Base-by-base conservation (phyloP, 2,329 filamentous ascomycete species). In the Colletotrichum eleusines region DNA sequence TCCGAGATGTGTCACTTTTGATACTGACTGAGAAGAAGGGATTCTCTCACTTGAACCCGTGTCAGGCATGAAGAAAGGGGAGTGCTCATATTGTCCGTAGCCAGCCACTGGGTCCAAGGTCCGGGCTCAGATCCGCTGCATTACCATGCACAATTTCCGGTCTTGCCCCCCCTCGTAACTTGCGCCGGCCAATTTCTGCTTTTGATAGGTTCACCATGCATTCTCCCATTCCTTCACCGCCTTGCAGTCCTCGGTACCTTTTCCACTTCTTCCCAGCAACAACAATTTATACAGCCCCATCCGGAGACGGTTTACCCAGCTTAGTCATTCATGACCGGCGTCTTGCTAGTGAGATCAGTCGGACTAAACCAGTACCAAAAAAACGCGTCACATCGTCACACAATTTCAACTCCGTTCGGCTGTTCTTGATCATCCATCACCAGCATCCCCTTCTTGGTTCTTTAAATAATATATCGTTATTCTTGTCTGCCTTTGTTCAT, bases 91-190 rank as follows among this genome's bases (percentile, higher is more conserved):
- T 61, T 42, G 46, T 55, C 26, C n/a, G n/a, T n/a, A n/a, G n/a
- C n/a, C 40, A 40, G 55, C 31, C 35, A 46, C 46, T 16, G 33
- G 46, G 55, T 54, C 48, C 44, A 38, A 63, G 50, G 59, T 35
- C 66, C 31, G 62, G 40, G 33, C 62, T 28, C 35, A 26, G 66
- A 33, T 58, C 66, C 48, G 66, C 66, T 60, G 62, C 66, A 69
- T 69, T 54, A 70, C 57, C 42, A 51, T 51, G 26, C 16, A 61
- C 63, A 67, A 70, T 67, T 67, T 70, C 67, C 63, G 55, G 54
- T 28, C 31, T 50, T 31, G 55, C 38, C 26, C 40, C 51, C 42
- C 51, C 44, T 31, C 38, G 28, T 38, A 61, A 57, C 54, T 26
- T 18, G n/a, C 11, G 54, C 44, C 35, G 44, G 46, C 33, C 33